phyloP scores from a whole-genome alignment of 345 rosid species.

The Eucalyptus caleyi region DNA sequence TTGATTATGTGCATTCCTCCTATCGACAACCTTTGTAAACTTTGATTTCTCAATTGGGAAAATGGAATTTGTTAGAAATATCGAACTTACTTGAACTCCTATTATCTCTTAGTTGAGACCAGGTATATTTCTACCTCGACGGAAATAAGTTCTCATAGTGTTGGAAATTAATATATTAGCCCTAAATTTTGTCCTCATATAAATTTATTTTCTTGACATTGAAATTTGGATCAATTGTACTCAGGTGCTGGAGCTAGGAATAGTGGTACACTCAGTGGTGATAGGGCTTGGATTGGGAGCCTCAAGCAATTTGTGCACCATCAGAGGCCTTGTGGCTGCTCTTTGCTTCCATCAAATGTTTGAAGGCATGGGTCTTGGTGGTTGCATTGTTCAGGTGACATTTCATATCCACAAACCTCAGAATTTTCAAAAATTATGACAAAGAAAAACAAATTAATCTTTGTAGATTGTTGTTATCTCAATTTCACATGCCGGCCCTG shows the following conservation, averaged over 20 bases:
- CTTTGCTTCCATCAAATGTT: slow-evolving; percentile 68
- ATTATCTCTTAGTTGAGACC: background rate
- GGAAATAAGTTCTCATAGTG: background rate
- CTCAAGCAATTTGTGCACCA: slow-evolving; percentile 29
- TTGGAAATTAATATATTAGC: background rate
- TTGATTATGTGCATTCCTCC: background rate
- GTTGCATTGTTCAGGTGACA: slow-evolving; percentile 45
- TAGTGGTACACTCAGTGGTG: slow-evolving; percentile 54
- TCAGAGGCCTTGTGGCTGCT: slow-evolving; percentile 45
- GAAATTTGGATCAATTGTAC: background rate
- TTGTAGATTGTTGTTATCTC: background rate
- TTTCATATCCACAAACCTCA: background rate
- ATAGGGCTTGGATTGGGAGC: slow-evolving; percentile 63
- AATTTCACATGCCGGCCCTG: background rate
- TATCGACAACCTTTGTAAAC: background rate
- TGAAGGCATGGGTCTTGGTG: slow-evolving; percentile 75
- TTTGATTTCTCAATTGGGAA: background rate
- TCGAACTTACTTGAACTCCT: background rate
- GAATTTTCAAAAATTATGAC: background rate
- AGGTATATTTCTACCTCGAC: background rate
- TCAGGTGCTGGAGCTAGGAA: slow-evolving; percentile 60
- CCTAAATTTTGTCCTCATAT: background rate
- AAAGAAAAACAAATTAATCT: background rate
- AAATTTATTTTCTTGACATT: background rate
- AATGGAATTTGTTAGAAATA: background rate